Percentiles rank a stretch among this genome's conserved stretches.
phyloP scores from a whole-genome alignment of 371 early-diverging fungal species.

The Vittaforma corneae region DNA sequence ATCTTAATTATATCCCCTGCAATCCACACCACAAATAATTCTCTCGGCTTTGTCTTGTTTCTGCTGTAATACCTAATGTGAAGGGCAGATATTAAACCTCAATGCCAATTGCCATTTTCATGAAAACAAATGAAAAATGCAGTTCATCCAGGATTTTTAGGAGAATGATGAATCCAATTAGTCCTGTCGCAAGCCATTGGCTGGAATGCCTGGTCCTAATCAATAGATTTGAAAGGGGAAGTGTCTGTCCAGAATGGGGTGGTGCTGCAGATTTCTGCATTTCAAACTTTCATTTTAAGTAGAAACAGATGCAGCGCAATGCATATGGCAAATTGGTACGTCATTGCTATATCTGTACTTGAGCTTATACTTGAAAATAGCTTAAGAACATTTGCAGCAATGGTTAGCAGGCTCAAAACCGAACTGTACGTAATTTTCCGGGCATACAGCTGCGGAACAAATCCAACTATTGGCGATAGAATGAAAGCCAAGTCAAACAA shows the following conservation, averaged over 20 bases:
- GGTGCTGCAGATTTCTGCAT: constrained; percentile 22
- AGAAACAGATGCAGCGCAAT: constrained; percentile 45
- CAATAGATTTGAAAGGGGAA: constrained; percentile 16
- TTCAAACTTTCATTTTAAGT: no score
- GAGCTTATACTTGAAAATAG: constrained; percentile 32
- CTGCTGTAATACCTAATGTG: no score
- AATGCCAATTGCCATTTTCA: constrained; percentile 26
- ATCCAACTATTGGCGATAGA: constrained; percentile 46
- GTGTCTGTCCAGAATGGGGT: constrained; percentile 26
- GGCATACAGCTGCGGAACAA: constrained; percentile 48
- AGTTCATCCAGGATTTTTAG: constrained; percentile 4
- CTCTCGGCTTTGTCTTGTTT: constrained; percentile 35
- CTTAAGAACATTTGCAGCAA: constrained; percentile 42
- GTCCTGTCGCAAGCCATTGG: no score
- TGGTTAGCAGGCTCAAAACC: constrained; percentile 41
- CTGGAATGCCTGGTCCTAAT: not conserved
- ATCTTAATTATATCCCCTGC: constrained; percentile 50
- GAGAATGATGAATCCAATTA: not conserved
- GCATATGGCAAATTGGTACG: constrained; percentile 34
- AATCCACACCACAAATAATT: constrained; percentile 48
- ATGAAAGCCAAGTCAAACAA: constrained; percentile 32
- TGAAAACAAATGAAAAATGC: constrained; percentile 15
- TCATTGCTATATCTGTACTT: constrained; percentile 13
- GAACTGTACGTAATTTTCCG: constrained; percentile 36
- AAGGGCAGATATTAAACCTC: no score